A percentile compares a stretch with the other conserved stretches of the same genome.
Evolutionary conservation across 192 early-diverging fungal species (phyloP).

Genomic region (Coemansia sp.): DNA sequence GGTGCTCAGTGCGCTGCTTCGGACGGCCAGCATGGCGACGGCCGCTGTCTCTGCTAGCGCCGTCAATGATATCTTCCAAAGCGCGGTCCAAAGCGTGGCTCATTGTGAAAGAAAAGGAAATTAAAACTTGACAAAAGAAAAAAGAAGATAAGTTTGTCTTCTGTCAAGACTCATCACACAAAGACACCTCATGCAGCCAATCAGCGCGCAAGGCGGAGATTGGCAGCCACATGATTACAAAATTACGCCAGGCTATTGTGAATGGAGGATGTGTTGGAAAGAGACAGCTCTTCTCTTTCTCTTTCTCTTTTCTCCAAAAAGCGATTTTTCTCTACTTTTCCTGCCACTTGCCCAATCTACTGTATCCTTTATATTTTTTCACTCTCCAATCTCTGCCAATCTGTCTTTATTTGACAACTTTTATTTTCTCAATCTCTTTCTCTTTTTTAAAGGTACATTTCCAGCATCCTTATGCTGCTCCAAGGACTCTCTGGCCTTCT

Average conservation of each 20-base stretch:
- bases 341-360: neutral
- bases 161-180: neutral
- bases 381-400: neutral
- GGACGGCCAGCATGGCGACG: neutral
- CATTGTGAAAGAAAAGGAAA: slow-evolving; percentile 11
- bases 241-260: neutral
- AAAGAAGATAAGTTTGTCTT: neutral
- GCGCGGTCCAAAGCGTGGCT: slow-evolving; percentile 35
- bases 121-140: neutral
- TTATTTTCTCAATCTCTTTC: neutral
- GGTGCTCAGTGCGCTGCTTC: neutral
- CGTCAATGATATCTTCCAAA: slow-evolving; percentile 48
- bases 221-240: neutral
- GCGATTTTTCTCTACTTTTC: neutral
- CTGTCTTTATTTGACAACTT: neutral
- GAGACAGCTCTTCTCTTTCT: neutral
- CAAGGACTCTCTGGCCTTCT: neutral
- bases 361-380: slow-evolving; percentile 10
- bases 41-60: neutral
- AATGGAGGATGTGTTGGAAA: neutral
- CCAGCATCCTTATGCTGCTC: neutral
- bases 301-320: neutral
- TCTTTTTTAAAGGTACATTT: slow-evolving; percentile 20
- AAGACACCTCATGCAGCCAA: neutral
- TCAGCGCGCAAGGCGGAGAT: neutral